Evolutionary conservation across 1,139 yeast species (phyloP).

Genomic region (Meyerozyma guilliermondii): DNA sequence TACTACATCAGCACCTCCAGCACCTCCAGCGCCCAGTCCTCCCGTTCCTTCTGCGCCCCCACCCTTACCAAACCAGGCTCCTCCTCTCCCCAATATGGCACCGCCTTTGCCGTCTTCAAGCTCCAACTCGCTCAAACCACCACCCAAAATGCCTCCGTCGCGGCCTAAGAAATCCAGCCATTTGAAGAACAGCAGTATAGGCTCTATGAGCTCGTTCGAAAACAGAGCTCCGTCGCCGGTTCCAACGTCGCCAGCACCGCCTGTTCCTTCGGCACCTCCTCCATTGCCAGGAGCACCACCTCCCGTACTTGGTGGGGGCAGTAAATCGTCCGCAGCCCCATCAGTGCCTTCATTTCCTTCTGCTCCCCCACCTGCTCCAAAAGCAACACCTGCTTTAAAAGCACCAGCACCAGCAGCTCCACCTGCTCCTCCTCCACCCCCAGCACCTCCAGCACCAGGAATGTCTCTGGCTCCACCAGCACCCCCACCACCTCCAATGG

Average conservation of each 20-base stretch:
- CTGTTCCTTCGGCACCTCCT: constrained; percentile 16
- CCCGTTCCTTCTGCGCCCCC: constrained; percentile 24
- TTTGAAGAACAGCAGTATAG: constrained; percentile 12
- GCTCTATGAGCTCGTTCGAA: constrained; percentile 6
- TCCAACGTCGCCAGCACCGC: constrained; percentile 15
- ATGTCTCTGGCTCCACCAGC: constrained; percentile 13
- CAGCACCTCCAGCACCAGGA: constrained; percentile 16
- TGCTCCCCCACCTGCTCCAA: constrained; percentile 13
- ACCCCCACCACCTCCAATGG: constrained; percentile 12
- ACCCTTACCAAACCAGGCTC: constrained; percentile 17
- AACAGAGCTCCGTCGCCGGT: constrained; percentile 13
- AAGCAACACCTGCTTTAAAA: constrained; percentile 12
- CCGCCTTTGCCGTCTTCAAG: constrained; percentile 22
- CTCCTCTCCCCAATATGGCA: constrained; percentile 23
- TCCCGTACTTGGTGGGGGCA: background rate
- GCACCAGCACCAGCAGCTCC: constrained; percentile 13
- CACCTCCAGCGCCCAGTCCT: constrained; percentile 13
- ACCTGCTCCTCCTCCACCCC: constrained; percentile 14
- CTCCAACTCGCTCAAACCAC: constrained; percentile 11
- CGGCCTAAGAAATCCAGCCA: constrained; percentile 29
- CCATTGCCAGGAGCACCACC: constrained; percentile 1
- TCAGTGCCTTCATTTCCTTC: too few species aligned
- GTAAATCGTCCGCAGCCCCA: background rate
- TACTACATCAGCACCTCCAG: constrained; percentile 10
- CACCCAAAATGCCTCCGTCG: constrained; percentile 17